Evolutionary conservation across 1,284 basidiomycete species (phyloP).

Genomic region (Peniophora sp.): DNA sequence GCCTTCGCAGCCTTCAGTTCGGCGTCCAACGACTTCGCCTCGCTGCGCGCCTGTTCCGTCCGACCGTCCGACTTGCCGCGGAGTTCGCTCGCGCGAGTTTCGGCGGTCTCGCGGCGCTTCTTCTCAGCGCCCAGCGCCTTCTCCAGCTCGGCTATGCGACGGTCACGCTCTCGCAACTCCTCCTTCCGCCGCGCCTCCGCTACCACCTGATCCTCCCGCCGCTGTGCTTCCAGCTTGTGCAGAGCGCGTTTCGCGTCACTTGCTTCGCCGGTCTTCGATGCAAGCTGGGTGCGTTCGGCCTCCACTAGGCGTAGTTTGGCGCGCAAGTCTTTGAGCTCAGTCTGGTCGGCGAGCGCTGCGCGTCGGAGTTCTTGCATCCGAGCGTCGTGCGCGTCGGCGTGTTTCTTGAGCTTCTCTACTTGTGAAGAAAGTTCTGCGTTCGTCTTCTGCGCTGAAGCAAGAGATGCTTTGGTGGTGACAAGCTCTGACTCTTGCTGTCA

Average conservation of each 20-base stretch:
- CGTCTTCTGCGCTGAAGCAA: background rate
- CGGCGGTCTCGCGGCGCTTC: slow-evolving; percentile 38
- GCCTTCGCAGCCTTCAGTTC: slow-evolving; percentile 27
- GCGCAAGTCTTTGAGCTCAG: slow-evolving; percentile 55
- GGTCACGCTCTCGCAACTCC: slow-evolving; percentile 47
- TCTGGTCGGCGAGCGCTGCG: slow-evolving; percentile 37
- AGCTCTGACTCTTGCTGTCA: background rate
- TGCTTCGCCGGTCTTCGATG: slow-evolving; percentile 42
- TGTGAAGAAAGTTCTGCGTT: background rate
- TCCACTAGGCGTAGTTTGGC: slow-evolving; percentile 53
- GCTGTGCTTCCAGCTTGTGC: slow-evolving; percentile 37
- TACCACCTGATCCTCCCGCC: slow-evolving; percentile 42
- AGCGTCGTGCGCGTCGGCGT: slow-evolving; percentile 43
- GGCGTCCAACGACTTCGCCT: slow-evolving; percentile 25
- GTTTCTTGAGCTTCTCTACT: slow-evolving; percentile 55
- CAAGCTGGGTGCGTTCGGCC: slow-evolving; percentile 45
- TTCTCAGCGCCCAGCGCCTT: slow-evolving; percentile 39
- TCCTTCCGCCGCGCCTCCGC: slow-evolving; percentile 30
- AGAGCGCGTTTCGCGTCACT: slow-evolving; percentile 46
- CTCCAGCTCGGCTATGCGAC: slow-evolving; percentile 48
- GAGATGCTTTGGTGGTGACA: background rate
- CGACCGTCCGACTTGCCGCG: slow-evolving; percentile 38
- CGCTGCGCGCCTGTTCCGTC: slow-evolving; percentile 24
- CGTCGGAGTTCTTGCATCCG: slow-evolving; percentile 55
- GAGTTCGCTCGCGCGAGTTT: slow-evolving; percentile 35